These are phyloP conservation scores for Dendrocalamus sinicus DNA, from an alignment of 176 grass and related monocot species.

Conservation along the genomic window DNA sequence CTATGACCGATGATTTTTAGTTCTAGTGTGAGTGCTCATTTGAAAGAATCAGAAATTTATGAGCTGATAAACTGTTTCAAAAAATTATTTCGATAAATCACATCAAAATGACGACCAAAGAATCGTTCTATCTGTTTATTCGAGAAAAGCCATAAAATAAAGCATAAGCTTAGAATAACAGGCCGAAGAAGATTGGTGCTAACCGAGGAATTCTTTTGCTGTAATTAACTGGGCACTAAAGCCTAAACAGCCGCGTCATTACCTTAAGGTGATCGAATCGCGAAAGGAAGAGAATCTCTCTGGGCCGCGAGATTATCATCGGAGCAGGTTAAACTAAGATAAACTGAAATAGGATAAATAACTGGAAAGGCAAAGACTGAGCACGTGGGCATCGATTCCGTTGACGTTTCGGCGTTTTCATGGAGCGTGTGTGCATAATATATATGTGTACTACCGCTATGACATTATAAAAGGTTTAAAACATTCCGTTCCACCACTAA, in stretches of 20 bases:
- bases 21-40: rapidly evolving
- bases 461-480: neutral
- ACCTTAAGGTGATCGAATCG: constrained; percentile 11
- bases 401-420: neutral
- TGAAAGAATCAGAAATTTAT: no score
- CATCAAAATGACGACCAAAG: rapidly evolving
- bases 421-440: neutral
- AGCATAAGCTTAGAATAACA: no score
- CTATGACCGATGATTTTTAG: no score
- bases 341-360: neutral
- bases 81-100: rapidly evolving
- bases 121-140: no score
- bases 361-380: neutral
- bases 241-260: no score
- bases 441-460: neutral
- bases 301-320: constrained; percentile 18
- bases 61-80: rapidly evolving
- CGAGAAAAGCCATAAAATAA: no score
- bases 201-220: neutral
- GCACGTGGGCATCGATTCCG: constrained; percentile 38
- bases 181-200: no score
- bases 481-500: constrained; percentile 12
- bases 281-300: constrained; percentile 33
- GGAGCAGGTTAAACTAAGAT: neutral
- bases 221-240: no score